Evolutionary conservation across 176 grass and related monocot genomes (phyloP), one percentile per base, ranked within the genome.

Genomic region (Musa beccarii): DNA sequence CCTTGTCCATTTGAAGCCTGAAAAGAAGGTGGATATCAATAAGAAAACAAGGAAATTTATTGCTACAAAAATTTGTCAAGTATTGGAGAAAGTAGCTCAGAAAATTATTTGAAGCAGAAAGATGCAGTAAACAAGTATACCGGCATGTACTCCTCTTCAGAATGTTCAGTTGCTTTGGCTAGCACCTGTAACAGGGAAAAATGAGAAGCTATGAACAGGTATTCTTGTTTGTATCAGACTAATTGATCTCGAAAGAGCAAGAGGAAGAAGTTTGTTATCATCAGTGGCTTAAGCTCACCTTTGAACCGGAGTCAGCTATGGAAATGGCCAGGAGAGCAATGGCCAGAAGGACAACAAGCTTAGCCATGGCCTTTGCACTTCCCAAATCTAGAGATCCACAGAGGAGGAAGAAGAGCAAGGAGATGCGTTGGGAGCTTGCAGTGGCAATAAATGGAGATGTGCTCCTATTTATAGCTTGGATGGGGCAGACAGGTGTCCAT

Each of bases 321-420:
- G 49, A 52, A 52, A 77, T 77, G 49, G 59, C 61, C 1, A 77
- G 43, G 49, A 77, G 75, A 21, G 75, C 75, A 77, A 77, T 77
- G 75, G 11, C 75, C 19, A 65, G 12, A 11, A 77, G 49, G 66
- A 66, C 2, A 65, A 66, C 19, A 1, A 77, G 29, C 61, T 77
- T 77, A 19, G 75, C 49, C 75, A 66, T 66, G 43, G 75, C 75
- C 75, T 53, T 77, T 77, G 59, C 51, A 8, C 72, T 26, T 28
- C 52, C 52, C 52, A 74, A 22, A 51, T 19, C 43, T 52, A 20
- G 69, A 51, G 49, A 22, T 51, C 10, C 8, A 19, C n/a, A 51
- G 10, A 65, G 75, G 11, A 11, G 7, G 49, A 17, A n/a, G 49
- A 24, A 21, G 29, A 53, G 66, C 0, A 1, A 49, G 16, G 57